Percentiles rank a stretch among this genome's conserved stretches.
Evolutionary conservation across 140 eudicot species (phyloP).

Genomic region (Ambrosia hybrid): DNA sequence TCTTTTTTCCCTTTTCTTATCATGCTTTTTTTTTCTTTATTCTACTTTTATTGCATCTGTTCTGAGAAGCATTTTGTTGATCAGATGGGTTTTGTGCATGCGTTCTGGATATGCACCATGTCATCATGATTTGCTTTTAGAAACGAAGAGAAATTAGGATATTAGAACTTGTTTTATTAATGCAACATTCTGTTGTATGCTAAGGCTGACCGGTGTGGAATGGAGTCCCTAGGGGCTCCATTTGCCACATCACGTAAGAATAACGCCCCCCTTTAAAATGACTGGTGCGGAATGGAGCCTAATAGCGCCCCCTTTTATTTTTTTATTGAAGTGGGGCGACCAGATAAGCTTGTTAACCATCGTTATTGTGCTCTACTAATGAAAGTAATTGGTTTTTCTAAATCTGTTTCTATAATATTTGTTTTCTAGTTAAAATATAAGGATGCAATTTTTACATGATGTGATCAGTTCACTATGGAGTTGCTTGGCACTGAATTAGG

Average conservation of each 20-base stretch:
- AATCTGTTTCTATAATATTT: neutral
- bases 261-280: no score
- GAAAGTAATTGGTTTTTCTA: constrained; percentile 5
- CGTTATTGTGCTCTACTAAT: neutral
- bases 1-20: constrained; percentile 14
- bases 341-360: no score
- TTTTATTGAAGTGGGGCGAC: no score
- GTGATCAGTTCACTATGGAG: constrained; percentile 88
- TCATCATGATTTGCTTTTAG: neutral
- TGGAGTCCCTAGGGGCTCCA: no score
- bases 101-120: neutral
- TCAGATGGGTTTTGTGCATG: neutral
- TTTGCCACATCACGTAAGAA: no score
- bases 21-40: constrained; percentile 5
- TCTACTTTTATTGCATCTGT: constrained; percentile 25
- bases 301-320: no score
- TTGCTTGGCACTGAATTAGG: constrained; percentile 64
- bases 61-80: neutral
- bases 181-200: no score
- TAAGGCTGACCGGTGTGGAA: no score
- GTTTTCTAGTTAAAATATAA: no score
- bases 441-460: constrained; percentile 23
- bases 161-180: neutral
- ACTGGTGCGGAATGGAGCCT: no score
- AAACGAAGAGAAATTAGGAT: neutral